Base-by-base conservation (phyloP, 192 early-diverging fungal genomes). In the Podila clonocystis region DNA sequence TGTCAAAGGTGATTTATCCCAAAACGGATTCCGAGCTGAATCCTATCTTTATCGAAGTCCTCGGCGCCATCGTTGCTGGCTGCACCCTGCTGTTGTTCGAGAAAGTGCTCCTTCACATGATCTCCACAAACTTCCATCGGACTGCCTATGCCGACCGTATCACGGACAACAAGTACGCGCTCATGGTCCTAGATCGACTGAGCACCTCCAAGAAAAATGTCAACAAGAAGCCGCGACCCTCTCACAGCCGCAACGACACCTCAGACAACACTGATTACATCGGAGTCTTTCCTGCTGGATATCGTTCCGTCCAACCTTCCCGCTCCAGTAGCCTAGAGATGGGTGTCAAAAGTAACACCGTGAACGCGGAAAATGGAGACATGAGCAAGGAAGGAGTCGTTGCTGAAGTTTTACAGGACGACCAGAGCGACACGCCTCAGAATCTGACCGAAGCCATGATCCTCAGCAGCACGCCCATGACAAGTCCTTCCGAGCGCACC, bases 71-170 rank as follows among this genome's bases (percentile, higher is more conserved):
- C 9, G 76, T 79, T 17, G 76, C 70, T 7, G 76, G 64, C 24
- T 67, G 65, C 24, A 31, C 65, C 0, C 33, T 79, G 38, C 41
- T 79, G 8, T 70, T 79, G 24, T 7, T 87, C 3, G 91, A 92
- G 64, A 92, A 92, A 70, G 83, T 92, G 19, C 50, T 87, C 4
- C 78, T 91, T 57, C 88, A 92, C 61, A 62, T 89, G 34, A 87
- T 90, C 50, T 87, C 91, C 28, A 88, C 88, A 20, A 83, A 85
- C 30, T 92, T 92, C 80, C 89, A 91, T 68, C 83, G 83, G 58
- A 88, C 86, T 0, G 89, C 89, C 0, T 92, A 91, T 74, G 89
- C 88, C 58, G 91, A 92, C 63, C 89, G 91, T 48, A 74, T 92
- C 57, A 69, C 49, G 29, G 83, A 89, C 65, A 86, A 87, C 74